Evolutionary conservation across 1,139 yeast species (phyloP), one percentile per base, ranked within the genome.

Genomic region (Groenewaldozyma sp.): DNA sequence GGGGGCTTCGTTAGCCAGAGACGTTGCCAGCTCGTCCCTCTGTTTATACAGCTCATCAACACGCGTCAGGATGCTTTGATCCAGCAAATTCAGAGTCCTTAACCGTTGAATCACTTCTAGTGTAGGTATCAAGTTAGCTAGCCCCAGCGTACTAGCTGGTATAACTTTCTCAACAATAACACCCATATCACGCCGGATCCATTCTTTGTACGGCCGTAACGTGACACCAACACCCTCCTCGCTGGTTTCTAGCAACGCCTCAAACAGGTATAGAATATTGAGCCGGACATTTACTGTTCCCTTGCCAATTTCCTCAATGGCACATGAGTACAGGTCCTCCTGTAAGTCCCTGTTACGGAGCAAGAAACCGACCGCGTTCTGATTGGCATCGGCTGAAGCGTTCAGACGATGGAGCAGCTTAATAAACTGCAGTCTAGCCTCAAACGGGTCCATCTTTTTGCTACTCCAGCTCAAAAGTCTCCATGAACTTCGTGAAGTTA

Each of bases 291-390:
- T 82, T 33, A 82, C 55, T n/a, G 51, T 38, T 34, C 49, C 41
- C 17, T 43, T 47, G 33, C 70, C 68, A n/a, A 84, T 59, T n/a
- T 77, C 75, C 43, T 80, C 88, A 21, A 82, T 55, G 13, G 84
- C 72, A 41, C 82, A 74, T 1, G 83, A 78, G 54, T 78, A 78
- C 45, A 86, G 64, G 54, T 82, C 87, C 51, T 82, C 94, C 49
- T 75, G 77, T 24, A 76, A 67, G 20, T 77, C 87, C 34, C 44
- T 36, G 43, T 80, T 68, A 47, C 73, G 70, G 44, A 78, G 56
- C 11, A 86, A 71, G 56, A 78, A 81, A 47, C 70, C 72, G 1
- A 79, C 72, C 1, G 80, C 76, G 38, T 70, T 71, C 16, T 67
- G 65, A 18, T 81, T 68, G 21, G 71, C 69, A 43, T 71, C 73